Evolutionary conservation across 2,329 filamentous ascomycete species (phyloP), one percentile per base, ranked within the genome.

Genomic region (Davidsoniella australis): DNA sequence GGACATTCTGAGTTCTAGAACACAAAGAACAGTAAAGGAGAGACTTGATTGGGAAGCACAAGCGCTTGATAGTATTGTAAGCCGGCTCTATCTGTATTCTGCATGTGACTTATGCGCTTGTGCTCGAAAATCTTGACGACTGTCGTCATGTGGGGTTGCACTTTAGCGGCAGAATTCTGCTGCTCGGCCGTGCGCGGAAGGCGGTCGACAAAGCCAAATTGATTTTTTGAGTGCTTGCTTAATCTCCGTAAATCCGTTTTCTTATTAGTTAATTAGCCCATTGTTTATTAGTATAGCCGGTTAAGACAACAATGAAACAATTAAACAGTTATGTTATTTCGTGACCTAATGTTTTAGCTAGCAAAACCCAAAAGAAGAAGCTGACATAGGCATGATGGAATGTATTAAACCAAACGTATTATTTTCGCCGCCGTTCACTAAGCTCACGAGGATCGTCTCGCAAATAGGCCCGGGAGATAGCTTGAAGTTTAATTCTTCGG

Each of bases 1-100:
- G 33, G 55, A 54, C 60, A 62, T 62, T 48, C 38, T 58, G 45
- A 42, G 6, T 62, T 48, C 38, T 58, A 44, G 45, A 5, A 37
- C 17, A 33, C 40, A 40, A 24, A 9, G 41, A 10, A 5, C 20
- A 17, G 41, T 43, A 6, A 24, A 14, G 18, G 24, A 26, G 17
- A 10, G 41, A 17, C 5, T 14, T 14, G 10, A 9, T 7, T 5
- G 18, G n/a, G 39, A 33, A 18, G 23, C 33, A 38, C 12, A 9
- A 33, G 3, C 8, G 29, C 29, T 33, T 9, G 29, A 33, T 33
- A 9, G 29, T 42, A 12, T 14, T 42, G n/a, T 42, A 24, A 42
- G 41, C 12, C 24, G 14, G 24, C 41, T 42, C 17, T 20, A 18
- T 23, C 41, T 42, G 24, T 42, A 42, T 20, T 23, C n/a, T 42